Evolutionary conservation across 164 flowering plant genomes (phyloP), one percentile per base, ranked within the genome.

Genomic region (Vitis amurensis): DNA sequence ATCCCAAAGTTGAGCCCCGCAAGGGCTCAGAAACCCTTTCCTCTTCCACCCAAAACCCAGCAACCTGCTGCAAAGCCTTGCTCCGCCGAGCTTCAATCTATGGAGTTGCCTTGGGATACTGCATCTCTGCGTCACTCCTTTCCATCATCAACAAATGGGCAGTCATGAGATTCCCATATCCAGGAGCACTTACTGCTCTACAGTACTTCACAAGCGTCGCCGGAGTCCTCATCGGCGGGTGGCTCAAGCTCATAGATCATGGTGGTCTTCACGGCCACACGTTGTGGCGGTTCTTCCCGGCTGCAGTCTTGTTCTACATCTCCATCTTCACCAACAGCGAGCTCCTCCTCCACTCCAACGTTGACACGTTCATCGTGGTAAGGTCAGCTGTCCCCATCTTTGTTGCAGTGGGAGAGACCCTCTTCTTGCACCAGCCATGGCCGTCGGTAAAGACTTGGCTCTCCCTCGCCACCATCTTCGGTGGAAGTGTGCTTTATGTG

Each of bases 101-200:
- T 78, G 96, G 99, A 52, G 64, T 92, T 30, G 95, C 97, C 60
- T 91, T 89, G 8, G 99, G 98, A n/a, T 94, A 94, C 78, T 94
- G 99, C 78, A 23, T 92, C 51, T 91, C 97, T 16, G 99, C 99
- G 65, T 91, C 97, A 12, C 78, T 95, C 49, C 88, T 92, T 23
- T 94, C 97, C 51, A 92, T 92, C 78, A 92, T 94, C 83, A 92
- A 94, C 82, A 93, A 95, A 83, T 95, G 99, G 98, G 99, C 98
- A 16, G 85, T 95, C 67, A 93, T 89, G 94, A 91, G 86, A 78
- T 95, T 95, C 52, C 98, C 99, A 12, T 95, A 95, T 69, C 98
- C 98, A 15, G 99, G 98, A 56, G 97, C 97, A 2, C 75, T 95
- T 37, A 92, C 98, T 73, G 96, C 99, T 10, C 76, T 93, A 64